Evolutionary conservation across 257 asterid genomes (phyloP).

Genomic region (Solanum rostratum): DNA sequence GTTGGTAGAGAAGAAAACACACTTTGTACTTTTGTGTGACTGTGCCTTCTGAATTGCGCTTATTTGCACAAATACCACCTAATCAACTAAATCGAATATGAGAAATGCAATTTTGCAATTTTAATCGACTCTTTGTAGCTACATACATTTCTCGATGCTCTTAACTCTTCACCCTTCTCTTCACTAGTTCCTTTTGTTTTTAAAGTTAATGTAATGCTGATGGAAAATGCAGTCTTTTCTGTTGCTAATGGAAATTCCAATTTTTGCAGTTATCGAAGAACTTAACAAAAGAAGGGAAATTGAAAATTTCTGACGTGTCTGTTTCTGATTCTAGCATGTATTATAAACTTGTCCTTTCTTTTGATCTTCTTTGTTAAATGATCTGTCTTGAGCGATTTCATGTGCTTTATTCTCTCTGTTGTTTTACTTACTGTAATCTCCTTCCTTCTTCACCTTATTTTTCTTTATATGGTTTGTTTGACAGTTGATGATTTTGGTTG

Average conservation of each 20-base stretch:
- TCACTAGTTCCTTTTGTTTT: not conserved
- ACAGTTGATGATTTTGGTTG: constrained; percentile 89
- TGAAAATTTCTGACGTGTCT: not conserved
- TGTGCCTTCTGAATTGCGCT: not conserved
- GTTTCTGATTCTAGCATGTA: not conserved
- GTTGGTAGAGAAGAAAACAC: not conserved
- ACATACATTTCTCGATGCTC: not conserved
- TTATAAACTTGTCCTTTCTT: not conserved
- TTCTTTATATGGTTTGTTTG: not conserved
- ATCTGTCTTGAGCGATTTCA: not conserved
- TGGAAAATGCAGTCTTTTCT: not conserved
- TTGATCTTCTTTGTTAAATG: not conserved
- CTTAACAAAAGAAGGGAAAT: not conserved
- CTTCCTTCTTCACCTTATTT: not conserved
- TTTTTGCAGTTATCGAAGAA: not conserved
- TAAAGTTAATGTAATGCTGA: not conserved
- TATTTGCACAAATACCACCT: not conserved
- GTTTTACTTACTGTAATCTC: not conserved
- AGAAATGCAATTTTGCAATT: not conserved
- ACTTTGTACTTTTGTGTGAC: not conserved
- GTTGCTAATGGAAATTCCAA: not conserved
- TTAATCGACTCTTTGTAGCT: not conserved
- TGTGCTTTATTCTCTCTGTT: not conserved
- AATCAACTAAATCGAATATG: not conserved
- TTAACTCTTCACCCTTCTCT: not conserved